Percentiles rank a stretch among this genome's conserved stretches.
Conservation (phyloP, 2,329 filamentous ascomycete species). For the Graphilbum fragrans region DNA sequence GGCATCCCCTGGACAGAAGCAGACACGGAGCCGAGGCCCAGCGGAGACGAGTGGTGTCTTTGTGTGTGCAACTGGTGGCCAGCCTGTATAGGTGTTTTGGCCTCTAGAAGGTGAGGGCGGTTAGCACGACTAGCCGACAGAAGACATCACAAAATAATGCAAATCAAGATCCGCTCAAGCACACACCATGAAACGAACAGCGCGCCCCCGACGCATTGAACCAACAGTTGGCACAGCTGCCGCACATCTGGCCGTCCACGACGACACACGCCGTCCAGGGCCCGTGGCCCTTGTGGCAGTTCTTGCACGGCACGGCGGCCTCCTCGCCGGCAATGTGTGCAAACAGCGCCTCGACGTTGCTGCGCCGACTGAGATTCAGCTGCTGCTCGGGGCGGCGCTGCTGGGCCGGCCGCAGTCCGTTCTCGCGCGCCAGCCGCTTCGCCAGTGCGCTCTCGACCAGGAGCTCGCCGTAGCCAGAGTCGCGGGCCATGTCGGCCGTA, state of each 20-base stretch:
- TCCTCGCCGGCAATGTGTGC: conserved; percentile 42
- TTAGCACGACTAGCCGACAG: not conserved
- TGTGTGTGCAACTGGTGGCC: conserved; percentile 24
- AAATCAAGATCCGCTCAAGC: not conserved
- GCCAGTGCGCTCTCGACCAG: conserved; percentile 41
- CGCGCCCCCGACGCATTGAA: conserved; percentile 48
- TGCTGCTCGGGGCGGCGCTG: conserved; percentile 41
- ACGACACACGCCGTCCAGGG: conserved; percentile 48
- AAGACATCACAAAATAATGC: not conserved
- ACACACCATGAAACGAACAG: conserved; percentile 48
- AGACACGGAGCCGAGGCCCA: not conserved
- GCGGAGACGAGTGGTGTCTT: conserved; percentile 14
- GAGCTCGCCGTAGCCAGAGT: conserved; percentile 33
- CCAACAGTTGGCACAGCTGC: conserved; percentile 52
- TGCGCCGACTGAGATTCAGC: conserved; percentile 43
- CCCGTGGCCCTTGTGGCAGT: conserved; percentile 47
- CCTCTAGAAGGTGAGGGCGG: conserved; percentile 1
- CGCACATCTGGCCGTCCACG: conserved; percentile 48
- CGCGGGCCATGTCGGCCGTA: conserved; percentile 33
- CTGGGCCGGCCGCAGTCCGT: conserved; percentile 34
- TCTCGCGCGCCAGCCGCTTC: conserved; percentile 37
- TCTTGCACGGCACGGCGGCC: conserved; percentile 39
- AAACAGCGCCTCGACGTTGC: conserved; percentile 48
- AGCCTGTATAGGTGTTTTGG: conserved; percentile 21
- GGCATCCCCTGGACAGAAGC: not conserved